Base-by-base conservation (phyloP, 1,284 basidiomycete genomes). In the Ustilago tritici region DNA sequence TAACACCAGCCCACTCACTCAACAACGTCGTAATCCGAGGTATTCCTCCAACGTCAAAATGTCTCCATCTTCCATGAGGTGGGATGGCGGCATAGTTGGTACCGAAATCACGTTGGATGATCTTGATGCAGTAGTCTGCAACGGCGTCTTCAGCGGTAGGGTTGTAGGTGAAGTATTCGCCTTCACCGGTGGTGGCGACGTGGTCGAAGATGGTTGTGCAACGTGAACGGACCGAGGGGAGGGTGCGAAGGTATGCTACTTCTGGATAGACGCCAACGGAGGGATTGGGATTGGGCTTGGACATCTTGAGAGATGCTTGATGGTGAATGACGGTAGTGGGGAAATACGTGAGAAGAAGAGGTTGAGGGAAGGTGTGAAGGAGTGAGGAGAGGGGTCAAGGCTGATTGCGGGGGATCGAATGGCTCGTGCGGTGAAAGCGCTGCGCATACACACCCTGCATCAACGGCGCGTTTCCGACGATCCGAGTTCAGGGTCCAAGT, bases 51-150 rank as follows among this genome's bases (percentile, higher is more conserved):
- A 76, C 80, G 49, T 82, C 82, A 69, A 97, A 92, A 86, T 97
- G 95, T 53, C 94, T 89, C 92, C 94, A 95, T 32, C 95, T 90
- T 34, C 95, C 93, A 85, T 98, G 95, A 17, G 94, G 93, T 1
- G 92, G 92, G 62, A 96, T 95, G 91, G 89, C 88, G 43, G 88
- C 87, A 78, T 92, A 93, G 83, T 92, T 88, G 1, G 89, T 88
- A 3, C 92, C 92, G 86, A 92, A 97, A 87, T 96, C 94, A 62
- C 93, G 90, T 92, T 95, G 70, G 76, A 98, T 95, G 79, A 98
- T 92, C 35, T 89, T 87, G 23, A 91, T 88, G 84, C 95, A 97
- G 87, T 92, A 97, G 28, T 90, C 90, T n/a, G 93, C 91, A 2
- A 93, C 93, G 28, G 89, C 89, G 14, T 83, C 85, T 84, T 95